Percentiles rank a stretch among this genome's conserved stretches.
Evolutionary conservation across 2,329 filamentous ascomycete genomes (phyloP).

Genomic region (Ceratocystiopsis sp.): DNA sequence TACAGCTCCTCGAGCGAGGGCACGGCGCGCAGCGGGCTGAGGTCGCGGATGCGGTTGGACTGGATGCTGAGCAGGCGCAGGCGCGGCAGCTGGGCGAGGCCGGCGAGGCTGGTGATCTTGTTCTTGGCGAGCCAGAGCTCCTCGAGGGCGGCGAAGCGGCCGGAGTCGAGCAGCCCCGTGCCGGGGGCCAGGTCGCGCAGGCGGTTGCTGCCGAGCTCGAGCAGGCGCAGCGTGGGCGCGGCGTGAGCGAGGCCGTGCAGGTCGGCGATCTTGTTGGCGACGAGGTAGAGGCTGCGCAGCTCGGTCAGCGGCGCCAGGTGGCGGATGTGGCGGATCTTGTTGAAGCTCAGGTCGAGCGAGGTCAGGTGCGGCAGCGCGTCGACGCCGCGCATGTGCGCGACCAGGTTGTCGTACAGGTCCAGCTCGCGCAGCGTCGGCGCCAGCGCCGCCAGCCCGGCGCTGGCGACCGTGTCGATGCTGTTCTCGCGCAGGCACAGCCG

Average conservation of each 20-base stretch:
- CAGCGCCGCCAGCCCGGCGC: constrained; percentile 42
- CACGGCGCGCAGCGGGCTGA: constrained; percentile 48
- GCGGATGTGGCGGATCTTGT: constrained; percentile 98
- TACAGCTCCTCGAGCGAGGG: constrained; percentile 57
- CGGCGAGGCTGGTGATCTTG: constrained; percentile 11
- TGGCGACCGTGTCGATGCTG: constrained; percentile 52
- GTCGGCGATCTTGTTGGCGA: constrained; percentile 80
- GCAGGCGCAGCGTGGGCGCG: constrained; percentile 46
- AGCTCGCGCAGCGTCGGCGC: constrained; percentile 59
- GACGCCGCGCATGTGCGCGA: constrained; percentile 70
- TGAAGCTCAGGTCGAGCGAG: constrained; percentile 84
- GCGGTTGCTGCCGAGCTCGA: constrained; percentile 84
- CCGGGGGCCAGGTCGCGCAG: constrained; percentile 43
- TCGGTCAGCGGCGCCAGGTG: constrained; percentile 61
- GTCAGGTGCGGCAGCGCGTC: constrained; percentile 62
- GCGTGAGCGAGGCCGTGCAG: constrained; percentile 75
- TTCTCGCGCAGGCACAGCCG: constrained; percentile 89
- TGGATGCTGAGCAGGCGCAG: constrained; percentile 85
- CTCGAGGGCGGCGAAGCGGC: constrained; percentile 87
- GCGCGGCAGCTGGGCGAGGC: constrained; percentile 45
- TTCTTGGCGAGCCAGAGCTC: constrained; percentile 42
- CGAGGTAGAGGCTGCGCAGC: constrained; percentile 73
- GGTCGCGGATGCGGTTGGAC: constrained; percentile 72
- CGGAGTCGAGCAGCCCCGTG: constrained; percentile 44
- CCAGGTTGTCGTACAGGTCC: constrained; percentile 92